phyloP scores from a whole-genome alignment of 306 rosid species.

The Oemleria cerasiformis region DNA sequence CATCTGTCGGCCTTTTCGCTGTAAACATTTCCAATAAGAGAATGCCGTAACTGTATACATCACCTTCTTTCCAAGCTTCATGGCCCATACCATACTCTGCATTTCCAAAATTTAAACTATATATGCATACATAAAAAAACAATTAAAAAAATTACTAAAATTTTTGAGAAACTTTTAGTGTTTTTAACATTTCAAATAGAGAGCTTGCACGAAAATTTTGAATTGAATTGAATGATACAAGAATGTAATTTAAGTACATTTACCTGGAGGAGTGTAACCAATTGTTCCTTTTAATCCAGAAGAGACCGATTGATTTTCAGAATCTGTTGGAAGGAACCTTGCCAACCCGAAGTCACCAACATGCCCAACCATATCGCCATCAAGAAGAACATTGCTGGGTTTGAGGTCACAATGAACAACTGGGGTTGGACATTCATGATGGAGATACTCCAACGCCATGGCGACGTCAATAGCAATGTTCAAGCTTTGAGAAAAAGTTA shows the following conservation, averaged over 20 bases:
- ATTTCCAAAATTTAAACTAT: too few relatives aligned
- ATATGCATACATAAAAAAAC: too few relatives aligned
- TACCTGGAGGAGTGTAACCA: too few relatives aligned
- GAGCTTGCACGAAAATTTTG: too few relatives aligned
- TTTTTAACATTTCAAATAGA: too few relatives aligned
- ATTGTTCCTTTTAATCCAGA: conserved; percentile 1
- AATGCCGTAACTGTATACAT: conserved; percentile 32
- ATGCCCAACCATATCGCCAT: conserved; percentile 35
- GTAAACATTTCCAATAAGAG: conserved; percentile 28
- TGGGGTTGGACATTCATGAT: conserved; percentile 23
- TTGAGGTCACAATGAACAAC: conserved; percentile 39
- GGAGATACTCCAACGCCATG: conserved; percentile 38
- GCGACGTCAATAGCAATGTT: conserved; percentile 34
- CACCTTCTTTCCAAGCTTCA: conserved; percentile 26
- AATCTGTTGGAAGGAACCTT: conserved; percentile 13
- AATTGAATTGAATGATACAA: too few relatives aligned
- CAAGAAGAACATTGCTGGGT: conserved; percentile 34
- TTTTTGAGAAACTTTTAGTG: too few relatives aligned
- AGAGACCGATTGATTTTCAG: neutral
- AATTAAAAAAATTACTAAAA: too few relatives aligned
- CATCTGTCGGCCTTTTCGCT: conserved; percentile 19
- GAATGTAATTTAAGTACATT: too few relatives aligned
- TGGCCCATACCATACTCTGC: conserved; percentile 30
- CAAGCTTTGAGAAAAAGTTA: conserved; percentile 30
- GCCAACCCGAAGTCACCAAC: too few relatives aligned